Conservation (phyloP, 2,329 filamentous ascomycete genomes). For the Stenocarpella maydis region DNA sequence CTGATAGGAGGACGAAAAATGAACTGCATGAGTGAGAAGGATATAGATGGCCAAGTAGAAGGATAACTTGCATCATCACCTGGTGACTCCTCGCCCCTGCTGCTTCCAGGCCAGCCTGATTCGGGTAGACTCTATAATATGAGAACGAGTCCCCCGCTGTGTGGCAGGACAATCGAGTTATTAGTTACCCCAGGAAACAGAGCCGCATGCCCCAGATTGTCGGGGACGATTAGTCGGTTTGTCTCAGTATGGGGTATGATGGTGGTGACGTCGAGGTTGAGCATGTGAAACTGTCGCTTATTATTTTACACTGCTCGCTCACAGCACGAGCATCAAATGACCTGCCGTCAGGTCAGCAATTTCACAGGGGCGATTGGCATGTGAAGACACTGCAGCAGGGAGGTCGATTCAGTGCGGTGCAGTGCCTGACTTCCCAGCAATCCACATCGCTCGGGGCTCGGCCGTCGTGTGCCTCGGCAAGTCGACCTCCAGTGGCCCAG, state of each 20-base stretch:
- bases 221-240: not conserved
- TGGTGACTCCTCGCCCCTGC: not conserved
- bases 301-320: not conserved
- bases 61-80: not conserved
- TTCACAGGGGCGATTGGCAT: slow-evolving; percentile 9
- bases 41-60: not conserved
- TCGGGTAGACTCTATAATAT: not conserved
- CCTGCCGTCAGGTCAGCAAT: not conserved
- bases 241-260: not conserved
- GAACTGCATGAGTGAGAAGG: not conserved
- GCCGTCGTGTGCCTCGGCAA: slow-evolving; percentile 24
- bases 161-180: not conserved
- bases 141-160: not conserved
- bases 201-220: slow-evolving; percentile 25
- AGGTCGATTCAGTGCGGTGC: no score
- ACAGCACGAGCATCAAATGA: slow-evolving; percentile 10
- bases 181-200: not conserved
- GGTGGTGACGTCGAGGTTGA: not conserved
- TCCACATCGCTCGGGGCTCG: slow-evolving; percentile 19
- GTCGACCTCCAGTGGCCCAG: slow-evolving; percentile 1
- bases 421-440: slow-evolving; percentile 18
- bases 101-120: not conserved
- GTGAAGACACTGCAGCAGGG: slow-evolving; percentile 24
- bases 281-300: slow-evolving; percentile 21
- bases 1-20: not conserved